phyloP scores from a whole-genome alignment of 2,329 filamentous ascomycete genomes.

The Phaeoacremonium minimum region DNA sequence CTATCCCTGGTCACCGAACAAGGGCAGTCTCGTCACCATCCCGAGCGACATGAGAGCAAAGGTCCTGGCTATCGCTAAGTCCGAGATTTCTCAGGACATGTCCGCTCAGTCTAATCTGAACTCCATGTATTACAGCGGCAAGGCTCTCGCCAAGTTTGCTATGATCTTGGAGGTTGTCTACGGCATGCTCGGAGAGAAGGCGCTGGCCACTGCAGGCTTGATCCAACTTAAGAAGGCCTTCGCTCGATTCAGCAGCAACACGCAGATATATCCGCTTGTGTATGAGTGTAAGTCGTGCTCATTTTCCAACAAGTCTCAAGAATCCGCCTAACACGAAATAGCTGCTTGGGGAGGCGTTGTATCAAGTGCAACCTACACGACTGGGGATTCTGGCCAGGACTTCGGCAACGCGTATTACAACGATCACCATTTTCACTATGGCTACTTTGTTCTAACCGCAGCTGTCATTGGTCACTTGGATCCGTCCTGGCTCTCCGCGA shows the following conservation, averaged over 20 bases:
- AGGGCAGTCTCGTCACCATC: conserved; percentile 40
- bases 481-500: conserved; percentile 65
- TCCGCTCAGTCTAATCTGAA: conserved; percentile 66
- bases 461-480: conserved; percentile 80
- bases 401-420: conserved; percentile 91
- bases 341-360: conserved; percentile 76
- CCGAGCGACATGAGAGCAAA: conserved; percentile 49
- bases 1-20: conserved; percentile 66
- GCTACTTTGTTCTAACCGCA: conserved; percentile 85
- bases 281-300: conserved; percentile 49
- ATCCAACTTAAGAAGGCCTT: conserved; percentile 63
- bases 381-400: conserved; percentile 66
- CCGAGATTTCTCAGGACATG: conserved; percentile 75
- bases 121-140: conserved; percentile 93
- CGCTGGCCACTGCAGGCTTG: conserved; percentile 54
- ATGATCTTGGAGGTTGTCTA: conserved; percentile 61
- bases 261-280: conserved; percentile 61
- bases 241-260: conserved; percentile 60
- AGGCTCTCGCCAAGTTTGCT: conserved; percentile 75
- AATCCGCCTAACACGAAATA: no score
- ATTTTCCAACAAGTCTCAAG: no score
- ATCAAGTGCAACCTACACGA: conserved; percentile 68
- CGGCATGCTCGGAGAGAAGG: conserved; percentile 56
- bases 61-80: conserved; percentile 60
- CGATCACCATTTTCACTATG: conserved; percentile 73